Evolutionary conservation across 1,284 basidiomycete genomes (phyloP).

Genomic region (Ganoderma leucocontextum): DNA sequence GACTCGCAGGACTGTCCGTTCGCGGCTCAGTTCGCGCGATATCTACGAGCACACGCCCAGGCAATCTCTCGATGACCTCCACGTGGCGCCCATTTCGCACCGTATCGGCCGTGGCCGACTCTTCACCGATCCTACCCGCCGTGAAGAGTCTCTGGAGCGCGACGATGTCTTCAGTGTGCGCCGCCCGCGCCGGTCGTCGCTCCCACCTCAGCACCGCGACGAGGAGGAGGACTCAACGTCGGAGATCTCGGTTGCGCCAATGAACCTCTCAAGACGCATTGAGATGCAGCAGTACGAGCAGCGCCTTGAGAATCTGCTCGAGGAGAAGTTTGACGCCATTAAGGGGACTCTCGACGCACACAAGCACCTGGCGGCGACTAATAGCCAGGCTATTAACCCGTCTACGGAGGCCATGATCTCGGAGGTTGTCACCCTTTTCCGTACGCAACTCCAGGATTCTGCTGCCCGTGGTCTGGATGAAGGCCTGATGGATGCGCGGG

Average conservation of each 20-base stretch:
- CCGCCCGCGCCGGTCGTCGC: slow-evolving; percentile 62
- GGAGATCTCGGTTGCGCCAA: slow-evolving; percentile 52
- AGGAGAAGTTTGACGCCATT: slow-evolving; percentile 70
- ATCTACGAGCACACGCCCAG: slow-evolving; percentile 66
- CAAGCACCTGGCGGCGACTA: slow-evolving; percentile 22
- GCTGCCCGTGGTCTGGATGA: slow-evolving; percentile 67
- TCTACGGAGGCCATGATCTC: slow-evolving; percentile 66
- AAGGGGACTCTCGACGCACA: slow-evolving; percentile 36
- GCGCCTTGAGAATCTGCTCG: slow-evolving; percentile 65
- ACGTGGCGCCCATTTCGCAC: slow-evolving; percentile 71
- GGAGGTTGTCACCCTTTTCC: slow-evolving; percentile 73
- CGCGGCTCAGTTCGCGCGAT: slow-evolving; percentile 74
- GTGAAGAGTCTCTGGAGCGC: slow-evolving; percentile 40
- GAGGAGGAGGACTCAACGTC: slow-evolving; percentile 46
- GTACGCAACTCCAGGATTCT: slow-evolving; percentile 69
- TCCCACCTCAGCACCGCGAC: slow-evolving; percentile 59
- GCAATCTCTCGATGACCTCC: slow-evolving; percentile 78
- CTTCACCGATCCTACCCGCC: slow-evolving; percentile 61
- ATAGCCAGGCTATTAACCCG: slow-evolving; percentile 45
- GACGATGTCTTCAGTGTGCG: slow-evolving; percentile 58
- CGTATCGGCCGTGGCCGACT: slow-evolving; percentile 60
- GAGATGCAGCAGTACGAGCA: slow-evolving; percentile 68
- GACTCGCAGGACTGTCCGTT: slow-evolving; percentile 72
- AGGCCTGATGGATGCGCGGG: slow-evolving; percentile 71
- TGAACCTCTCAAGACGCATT: slow-evolving; percentile 62